phyloP scores from a whole-genome alignment of 2,329 filamentous ascomycete species.

The Gyromitra esculenta region DNA sequence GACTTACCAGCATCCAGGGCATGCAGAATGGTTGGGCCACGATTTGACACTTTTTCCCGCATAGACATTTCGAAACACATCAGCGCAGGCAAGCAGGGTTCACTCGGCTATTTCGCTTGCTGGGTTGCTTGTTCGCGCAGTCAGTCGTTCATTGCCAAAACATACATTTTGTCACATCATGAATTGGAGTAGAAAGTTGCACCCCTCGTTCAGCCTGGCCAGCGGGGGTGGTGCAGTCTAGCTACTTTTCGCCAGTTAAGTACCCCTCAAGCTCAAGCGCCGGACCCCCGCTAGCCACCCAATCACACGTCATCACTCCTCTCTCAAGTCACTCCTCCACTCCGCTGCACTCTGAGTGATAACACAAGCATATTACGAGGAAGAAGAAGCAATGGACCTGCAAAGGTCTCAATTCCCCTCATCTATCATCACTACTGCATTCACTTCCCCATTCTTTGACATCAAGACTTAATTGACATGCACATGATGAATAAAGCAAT shows the following conservation, averaged over 20 bases:
- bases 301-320: slow-evolving; percentile 7
- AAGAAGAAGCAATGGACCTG: slow-evolving; percentile 21
- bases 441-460: slow-evolving; percentile 26
- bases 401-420: slow-evolving; percentile 43
- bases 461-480: slow-evolving; percentile 25
- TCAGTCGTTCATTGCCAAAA: background rate
- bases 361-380: no score
- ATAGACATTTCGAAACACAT: slow-evolving; percentile 18
- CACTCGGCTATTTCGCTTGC: background rate
- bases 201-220: background rate
- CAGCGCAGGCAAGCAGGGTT: slow-evolving; percentile 5
- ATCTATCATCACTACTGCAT: slow-evolving; percentile 14
- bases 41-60: slow-evolving; percentile 6
- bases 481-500: slow-evolving; percentile 33
- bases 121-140: background rate
- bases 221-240: slow-evolving; percentile 2
- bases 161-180: slow-evolving; percentile 1
- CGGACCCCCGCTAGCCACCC: background rate
- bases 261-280: background rate
- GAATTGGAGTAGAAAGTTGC: background rate
- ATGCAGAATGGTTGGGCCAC: slow-evolving; percentile 1
- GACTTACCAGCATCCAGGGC: background rate
- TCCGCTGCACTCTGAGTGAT: background rate
- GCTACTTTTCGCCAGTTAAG: background rate
- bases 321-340: slow-evolving; percentile 12